These are phyloP conservation scores for Mycosphaerelloides madeirae DNA, from an alignment of 2,329 filamentous ascomycete genomes.

Conservation along the genomic window DNA sequence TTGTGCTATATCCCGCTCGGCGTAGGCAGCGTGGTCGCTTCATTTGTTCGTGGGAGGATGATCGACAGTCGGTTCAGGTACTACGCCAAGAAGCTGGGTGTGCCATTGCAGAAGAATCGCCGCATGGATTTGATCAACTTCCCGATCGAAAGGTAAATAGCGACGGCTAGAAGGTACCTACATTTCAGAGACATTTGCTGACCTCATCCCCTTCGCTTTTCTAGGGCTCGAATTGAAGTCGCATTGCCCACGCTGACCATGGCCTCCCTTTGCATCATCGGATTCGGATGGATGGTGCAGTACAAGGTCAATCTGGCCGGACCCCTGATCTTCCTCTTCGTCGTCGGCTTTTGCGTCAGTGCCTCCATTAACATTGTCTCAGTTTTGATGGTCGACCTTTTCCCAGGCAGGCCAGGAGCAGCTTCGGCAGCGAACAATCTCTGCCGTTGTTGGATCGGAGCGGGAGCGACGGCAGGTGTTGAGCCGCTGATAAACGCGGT, in stretches of 20 bases:
- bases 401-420: slow-evolving; percentile 33
- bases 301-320: slow-evolving; percentile 30
- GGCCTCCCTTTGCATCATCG: slow-evolving; percentile 28
- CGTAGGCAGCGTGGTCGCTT: not conserved
- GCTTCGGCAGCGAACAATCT: slow-evolving; percentile 37
- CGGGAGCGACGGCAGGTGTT: slow-evolving; percentile 35
- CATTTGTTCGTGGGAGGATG: slow-evolving; percentile 45
- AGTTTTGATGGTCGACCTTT: too few relatives aligned
- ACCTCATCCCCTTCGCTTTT: too few relatives aligned
- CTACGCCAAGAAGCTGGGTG: slow-evolving; percentile 48
- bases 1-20: slow-evolving; percentile 24
- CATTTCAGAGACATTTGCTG: too few relatives aligned
- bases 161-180: too few relatives aligned
- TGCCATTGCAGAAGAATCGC: not conserved
- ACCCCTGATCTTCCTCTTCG: slow-evolving; percentile 44
- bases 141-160: slow-evolving; percentile 48
- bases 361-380: slow-evolving; percentile 38
- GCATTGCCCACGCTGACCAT: slow-evolving; percentile 34
- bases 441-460: slow-evolving; percentile 33
- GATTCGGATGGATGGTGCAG: slow-evolving; percentile 41
- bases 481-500: slow-evolving; percentile 38
- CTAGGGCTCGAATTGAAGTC: slow-evolving; percentile 37
- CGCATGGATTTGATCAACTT: slow-evolving; percentile 33
- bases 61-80: slow-evolving; percentile 69
- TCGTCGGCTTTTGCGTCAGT: slow-evolving; percentile 52